Base-by-base conservation (phyloP, 139 green algal species). In the Chloropicon primus region DNA sequence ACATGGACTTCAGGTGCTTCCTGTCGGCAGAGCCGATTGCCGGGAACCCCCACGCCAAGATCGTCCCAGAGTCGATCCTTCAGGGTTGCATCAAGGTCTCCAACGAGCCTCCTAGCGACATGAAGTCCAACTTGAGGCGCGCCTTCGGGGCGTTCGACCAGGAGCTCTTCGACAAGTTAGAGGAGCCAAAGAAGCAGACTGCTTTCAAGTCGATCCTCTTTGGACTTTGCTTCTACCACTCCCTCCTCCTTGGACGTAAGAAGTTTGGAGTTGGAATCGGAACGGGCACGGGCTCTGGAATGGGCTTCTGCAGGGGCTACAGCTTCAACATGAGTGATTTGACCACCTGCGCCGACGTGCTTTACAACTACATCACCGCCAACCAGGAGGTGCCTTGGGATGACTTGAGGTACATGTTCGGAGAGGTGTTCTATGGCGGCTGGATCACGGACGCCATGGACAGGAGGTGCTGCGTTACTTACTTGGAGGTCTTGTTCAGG, bases 171-270 rank as follows among this genome's bases (percentile, higher is more conserved):
- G 85, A 91, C 27, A 82, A 87, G 1, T 84, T 86, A 22, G 85
- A 74, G 29, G 89, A 82, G 0, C 29, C 77, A 22, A 72, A 81
- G 76, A 95, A 93, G 87, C 85, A 87, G 74, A 85, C 84, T 10
- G 88, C 85, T 2, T 93, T 91, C 86, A 87, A 85, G 53, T 87
- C 87, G 28, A 91, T 94, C 74, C 83, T 93, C 26, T 96, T 94
- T 76, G 90, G 88, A 26, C 82, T 96, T 27, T 96, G 91, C 89
- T 96, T 96, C 86, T 96, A 94, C 84, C 91, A 96, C 82, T 92
- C 87, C n/a, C 81, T 96, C 77, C 88, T 96, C 71, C 84, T 96
- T 26, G 91, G 91, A 17, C 87, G 91, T 73, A 96, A 96, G 86
- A 96, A 96, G 85, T 94, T 96, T 82, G 91, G 91, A 53, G 86